Percentiles rank a stretch among this genome's conserved stretches.
phyloP scores from a whole-genome alignment of 2,329 filamentous ascomycete genomes.

The Remersonia thermophila region DNA sequence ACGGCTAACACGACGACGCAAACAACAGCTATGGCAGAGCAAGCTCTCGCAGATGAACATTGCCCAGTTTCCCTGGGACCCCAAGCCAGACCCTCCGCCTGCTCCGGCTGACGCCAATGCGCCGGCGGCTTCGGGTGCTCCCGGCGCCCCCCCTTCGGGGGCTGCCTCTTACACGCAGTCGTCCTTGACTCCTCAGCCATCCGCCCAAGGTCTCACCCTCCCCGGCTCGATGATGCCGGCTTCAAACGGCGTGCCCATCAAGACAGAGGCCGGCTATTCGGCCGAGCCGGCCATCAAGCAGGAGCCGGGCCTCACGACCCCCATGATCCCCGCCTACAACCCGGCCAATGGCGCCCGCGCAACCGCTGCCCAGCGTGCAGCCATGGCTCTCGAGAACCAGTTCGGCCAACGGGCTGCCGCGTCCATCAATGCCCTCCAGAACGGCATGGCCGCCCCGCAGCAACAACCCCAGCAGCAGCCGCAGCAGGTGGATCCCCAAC shows the following conservation, averaged over 20 bases:
- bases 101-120: constrained; percentile 27
- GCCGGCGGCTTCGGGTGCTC: constrained; percentile 12
- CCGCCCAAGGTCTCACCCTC: constrained; percentile 18
- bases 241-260: constrained; percentile 20
- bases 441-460: constrained; percentile 22
- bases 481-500: constrained; percentile 20
- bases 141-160: constrained; percentile 14
- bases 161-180: constrained; percentile 23
- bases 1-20: constrained; percentile 1
- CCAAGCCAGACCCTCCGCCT: constrained; percentile 53
- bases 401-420: constrained; percentile 53
- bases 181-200: constrained; percentile 24
- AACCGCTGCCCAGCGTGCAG: constrained; percentile 42
- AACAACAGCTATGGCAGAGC: constrained; percentile 73
- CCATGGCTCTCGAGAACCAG: constrained; percentile 42
- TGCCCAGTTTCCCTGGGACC: constrained; percentile 91
- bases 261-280: constrained; percentile 22
- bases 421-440: constrained; percentile 52
- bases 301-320: constrained; percentile 29
- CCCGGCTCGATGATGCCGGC: constrained; percentile 21
- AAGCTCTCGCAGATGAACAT: constrained; percentile 78
- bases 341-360: constrained; percentile 19
- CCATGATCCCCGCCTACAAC: constrained; percentile 24
- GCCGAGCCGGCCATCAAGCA: constrained; percentile 36
- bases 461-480: constrained; percentile 11